phyloP scores from a whole-genome alignment of 495 filamentous ascomycete species.

The Penicillium mononematosum region DNA sequence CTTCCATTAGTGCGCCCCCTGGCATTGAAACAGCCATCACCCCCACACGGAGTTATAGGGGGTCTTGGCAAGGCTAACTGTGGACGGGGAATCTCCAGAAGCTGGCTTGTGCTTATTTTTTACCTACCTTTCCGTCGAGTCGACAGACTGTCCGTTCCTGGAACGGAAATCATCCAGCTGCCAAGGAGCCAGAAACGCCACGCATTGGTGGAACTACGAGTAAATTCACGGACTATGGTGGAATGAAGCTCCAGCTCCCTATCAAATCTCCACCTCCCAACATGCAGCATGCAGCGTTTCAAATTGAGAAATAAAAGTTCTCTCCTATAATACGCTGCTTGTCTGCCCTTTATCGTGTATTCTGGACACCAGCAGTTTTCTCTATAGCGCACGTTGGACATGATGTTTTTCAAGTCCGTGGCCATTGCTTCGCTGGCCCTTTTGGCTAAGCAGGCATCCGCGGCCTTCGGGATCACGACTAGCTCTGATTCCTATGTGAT shows the following conservation, averaged over 20 bases:
- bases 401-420: conserved; percentile 25
- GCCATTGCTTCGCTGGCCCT: conserved; percentile 23
- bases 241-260: conserved; percentile 3
- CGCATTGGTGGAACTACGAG: conserved; percentile 21
- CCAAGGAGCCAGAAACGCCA: not conserved
- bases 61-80: conserved; percentile 14
- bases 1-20: not conserved
- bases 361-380: not conserved
- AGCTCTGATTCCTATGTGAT: conserved; percentile 42
- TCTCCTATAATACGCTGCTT: not conserved
- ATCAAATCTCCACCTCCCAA: conserved; percentile 18
- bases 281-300: conserved; percentile 7
- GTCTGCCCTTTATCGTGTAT: not conserved
- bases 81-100: not conserved
- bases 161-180: conserved; percentile 2
- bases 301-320: not conserved
- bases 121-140: not conserved
- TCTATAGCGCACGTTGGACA: not conserved
- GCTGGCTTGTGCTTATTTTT: not conserved
- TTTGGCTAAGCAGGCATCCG: conserved; percentile 24
- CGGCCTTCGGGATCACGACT: conserved; percentile 36
- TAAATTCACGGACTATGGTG: conserved; percentile 7
- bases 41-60: conserved; percentile 19
- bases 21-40: conserved; percentile 16
- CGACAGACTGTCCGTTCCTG: conserved; percentile 5